Evolutionary conservation across 176 grass and related monocot genomes (phyloP).

Genomic region (Carex pumila): DNA sequence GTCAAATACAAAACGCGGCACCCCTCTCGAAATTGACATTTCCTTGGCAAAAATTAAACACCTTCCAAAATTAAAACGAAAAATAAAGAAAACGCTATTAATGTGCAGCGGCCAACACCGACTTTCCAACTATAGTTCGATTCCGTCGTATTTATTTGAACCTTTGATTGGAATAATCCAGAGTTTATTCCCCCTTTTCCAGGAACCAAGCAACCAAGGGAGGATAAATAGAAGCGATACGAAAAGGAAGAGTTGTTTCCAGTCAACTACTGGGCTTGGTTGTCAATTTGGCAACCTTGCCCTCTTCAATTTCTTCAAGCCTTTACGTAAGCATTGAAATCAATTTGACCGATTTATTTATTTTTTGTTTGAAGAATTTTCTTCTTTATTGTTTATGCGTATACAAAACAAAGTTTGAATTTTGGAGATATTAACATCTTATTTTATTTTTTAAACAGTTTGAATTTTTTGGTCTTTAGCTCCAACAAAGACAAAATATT

Average conservation of each 20-base stretch:
- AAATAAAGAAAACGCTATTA: background rate
- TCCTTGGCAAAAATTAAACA: background rate
- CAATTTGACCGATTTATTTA: background rate
- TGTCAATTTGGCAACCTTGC: constrained; percentile 44
- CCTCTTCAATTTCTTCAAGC: background rate
- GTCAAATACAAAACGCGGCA: background rate
- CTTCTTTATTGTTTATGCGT: constrained; percentile 11
- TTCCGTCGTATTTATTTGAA: background rate
- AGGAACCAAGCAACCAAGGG: constrained; percentile 23
- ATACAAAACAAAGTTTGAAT: background rate
- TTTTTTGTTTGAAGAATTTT: constrained; percentile 1
- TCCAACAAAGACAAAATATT: background rate
- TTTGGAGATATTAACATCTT: constrained; percentile 10
- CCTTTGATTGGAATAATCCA: background rate
- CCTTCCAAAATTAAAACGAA: background rate
- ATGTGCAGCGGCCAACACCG: background rate
- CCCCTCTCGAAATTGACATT: background rate
- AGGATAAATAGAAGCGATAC: constrained; percentile 8
- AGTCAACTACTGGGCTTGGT: constrained; percentile 32
- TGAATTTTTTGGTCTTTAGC: background rate
- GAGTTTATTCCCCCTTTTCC: constrained; percentile 24
- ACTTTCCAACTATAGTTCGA: background rate
- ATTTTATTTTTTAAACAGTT: background rate
- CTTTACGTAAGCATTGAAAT: constrained; percentile 3
- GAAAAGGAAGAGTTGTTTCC: background rate